Evolutionary conservation across 306 rosid genomes (phyloP).

Genomic region (Cercis canadensis): DNA sequence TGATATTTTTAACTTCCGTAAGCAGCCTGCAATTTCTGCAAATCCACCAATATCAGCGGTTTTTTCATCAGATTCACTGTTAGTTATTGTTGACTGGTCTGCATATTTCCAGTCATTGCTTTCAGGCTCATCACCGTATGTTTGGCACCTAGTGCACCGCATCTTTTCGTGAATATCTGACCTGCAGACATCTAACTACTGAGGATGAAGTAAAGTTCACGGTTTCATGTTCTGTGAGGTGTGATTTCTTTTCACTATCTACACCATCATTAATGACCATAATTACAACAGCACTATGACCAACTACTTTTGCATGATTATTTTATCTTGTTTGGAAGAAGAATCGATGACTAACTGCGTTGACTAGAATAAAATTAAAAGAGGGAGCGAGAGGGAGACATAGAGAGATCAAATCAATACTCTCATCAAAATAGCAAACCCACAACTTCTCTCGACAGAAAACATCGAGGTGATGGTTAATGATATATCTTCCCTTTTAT

Average conservation of each 20-base stretch:
- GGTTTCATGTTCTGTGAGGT: not conserved
- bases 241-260: conserved; percentile 23
- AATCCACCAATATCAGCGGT: conserved; percentile 88
- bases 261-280: conserved; percentile 11
- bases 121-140: conserved; percentile 41
- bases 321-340: conserved; percentile 2
- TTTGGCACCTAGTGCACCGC: conserved; percentile 84
- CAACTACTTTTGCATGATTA: not conserved
- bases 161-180: conserved; percentile 93
- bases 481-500: not conserved
- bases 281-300: conserved; percentile 1
- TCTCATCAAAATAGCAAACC: conserved; percentile 19
- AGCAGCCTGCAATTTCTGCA: conserved; percentile 87
- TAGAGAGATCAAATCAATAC: not conserved
- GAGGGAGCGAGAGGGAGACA: not conserved
- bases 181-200: conserved; percentile 47
- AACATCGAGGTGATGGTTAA: not conserved
- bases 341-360: conserved; percentile 19
- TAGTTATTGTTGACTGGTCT: conserved; percentile 32
- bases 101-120: conserved; percentile 40
- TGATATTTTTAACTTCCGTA: conserved; percentile 74
- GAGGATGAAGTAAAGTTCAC: conserved; percentile 20
- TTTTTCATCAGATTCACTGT: conserved; percentile 55
- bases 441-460: not conserved
- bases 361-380: conserved; percentile 13